Percentiles rank a stretch among this genome's conserved stretches.
Evolutionary conservation across 116 monocot genomes (phyloP).

Genomic region (Iris pallida): DNA sequence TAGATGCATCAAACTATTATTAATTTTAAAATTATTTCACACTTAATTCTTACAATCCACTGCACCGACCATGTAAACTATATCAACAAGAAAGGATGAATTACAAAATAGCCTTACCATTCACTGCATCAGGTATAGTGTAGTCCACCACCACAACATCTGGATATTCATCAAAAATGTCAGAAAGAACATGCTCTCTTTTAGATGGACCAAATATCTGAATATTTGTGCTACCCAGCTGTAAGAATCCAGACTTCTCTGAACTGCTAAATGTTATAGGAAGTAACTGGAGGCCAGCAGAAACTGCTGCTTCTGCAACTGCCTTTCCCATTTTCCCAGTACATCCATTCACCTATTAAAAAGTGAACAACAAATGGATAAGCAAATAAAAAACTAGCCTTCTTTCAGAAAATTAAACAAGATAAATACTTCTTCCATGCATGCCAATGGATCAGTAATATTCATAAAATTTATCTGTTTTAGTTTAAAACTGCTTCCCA

Average conservation of each 20-base stretch:
- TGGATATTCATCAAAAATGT: conserved; percentile 47
- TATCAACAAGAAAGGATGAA: not conserved
- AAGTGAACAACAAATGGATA: not conserved
- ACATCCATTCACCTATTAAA: conserved; percentile 79
- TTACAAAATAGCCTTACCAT: conserved; percentile 41
- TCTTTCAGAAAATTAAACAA: too few species aligned
- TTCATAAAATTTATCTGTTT: too few species aligned
- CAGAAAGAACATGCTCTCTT: conserved; percentile 60
- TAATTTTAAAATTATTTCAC: not conserved
- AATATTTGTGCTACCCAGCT: conserved; percentile 52
- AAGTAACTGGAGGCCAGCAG: conserved; percentile 71
- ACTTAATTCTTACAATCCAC: not conserved
- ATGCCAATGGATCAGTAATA: too few species aligned
- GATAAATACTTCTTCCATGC: too few species aligned
- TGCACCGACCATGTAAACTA: not conserved
- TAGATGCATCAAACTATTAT: not conserved
- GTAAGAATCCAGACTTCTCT: conserved; percentile 36
- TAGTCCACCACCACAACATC: conserved; percentile 79
- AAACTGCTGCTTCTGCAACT: conserved; percentile 73
- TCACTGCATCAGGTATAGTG: conserved; percentile 83
- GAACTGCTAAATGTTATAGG: conserved; percentile 69
- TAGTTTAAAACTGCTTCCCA: too few species aligned
- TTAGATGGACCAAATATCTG: conserved; percentile 57
- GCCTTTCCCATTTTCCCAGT: conserved; percentile 90
- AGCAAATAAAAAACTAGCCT: not conserved